Conservation (phyloP, 257 asterid genomes). For the Paulownia fortunei region DNA sequence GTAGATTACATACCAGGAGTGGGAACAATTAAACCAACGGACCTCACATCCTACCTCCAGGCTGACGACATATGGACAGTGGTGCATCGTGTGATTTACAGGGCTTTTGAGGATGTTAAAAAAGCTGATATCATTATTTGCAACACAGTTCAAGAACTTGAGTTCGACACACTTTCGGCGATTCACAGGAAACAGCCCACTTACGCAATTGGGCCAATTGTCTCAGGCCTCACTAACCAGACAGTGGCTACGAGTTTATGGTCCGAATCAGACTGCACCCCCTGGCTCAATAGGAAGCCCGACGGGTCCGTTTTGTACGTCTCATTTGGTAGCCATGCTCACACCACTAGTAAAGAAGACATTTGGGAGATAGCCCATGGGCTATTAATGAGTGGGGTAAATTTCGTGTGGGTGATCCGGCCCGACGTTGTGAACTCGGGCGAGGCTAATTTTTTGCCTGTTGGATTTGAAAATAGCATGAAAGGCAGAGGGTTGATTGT, state of each 20-base stretch:
- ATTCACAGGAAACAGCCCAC: slow-evolving; percentile 53
- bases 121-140: slow-evolving; percentile 66
- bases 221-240: slow-evolving; percentile 56
- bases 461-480: slow-evolving; percentile 43
- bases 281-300: slow-evolving; percentile 68
- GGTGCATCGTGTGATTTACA: slow-evolving; percentile 69
- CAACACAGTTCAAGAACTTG: slow-evolving; percentile 76
- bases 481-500: slow-evolving; percentile 57
- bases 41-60: slow-evolving; percentile 69
- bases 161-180: slow-evolving; percentile 54
- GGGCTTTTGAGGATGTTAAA: slow-evolving; percentile 61
- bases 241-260: slow-evolving; percentile 63
- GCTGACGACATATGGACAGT: slow-evolving; percentile 53
- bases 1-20: slow-evolving; percentile 81
- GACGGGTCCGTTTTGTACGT: slow-evolving; percentile 64
- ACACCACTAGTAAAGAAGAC: slow-evolving; percentile 58
- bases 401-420: slow-evolving; percentile 73
- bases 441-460: slow-evolving; percentile 47
- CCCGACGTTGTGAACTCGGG: slow-evolving; percentile 70
- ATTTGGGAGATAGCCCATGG: slow-evolving; percentile 74
- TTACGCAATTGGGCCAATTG: slow-evolving; percentile 68
- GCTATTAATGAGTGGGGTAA: slow-evolving; percentile 49
- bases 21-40: slow-evolving; percentile 57
- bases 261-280: slow-evolving; percentile 75
- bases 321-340: slow-evolving; percentile 81